Evolutionary conservation across 2,329 filamentous ascomycete genomes (phyloP).

Genomic region (Fusarium zealandicum): DNA sequence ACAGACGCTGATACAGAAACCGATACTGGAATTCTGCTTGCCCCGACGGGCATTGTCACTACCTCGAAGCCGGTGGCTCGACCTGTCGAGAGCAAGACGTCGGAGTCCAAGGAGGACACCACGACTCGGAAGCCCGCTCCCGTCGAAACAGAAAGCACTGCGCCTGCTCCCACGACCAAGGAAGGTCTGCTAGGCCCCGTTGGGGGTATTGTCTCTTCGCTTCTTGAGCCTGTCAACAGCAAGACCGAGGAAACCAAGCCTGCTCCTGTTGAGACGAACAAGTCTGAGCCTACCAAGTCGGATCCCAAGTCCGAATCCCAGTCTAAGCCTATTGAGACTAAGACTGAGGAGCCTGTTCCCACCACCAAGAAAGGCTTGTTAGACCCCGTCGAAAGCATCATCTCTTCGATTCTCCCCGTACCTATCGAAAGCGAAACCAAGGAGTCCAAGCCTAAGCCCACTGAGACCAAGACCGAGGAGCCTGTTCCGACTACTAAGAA

Average conservation of each 20-base stretch:
- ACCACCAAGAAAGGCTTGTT: constrained; percentile 25
- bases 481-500: no score
- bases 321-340: not conserved
- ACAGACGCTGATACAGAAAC: constrained; percentile 19
- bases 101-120: constrained; percentile 10
- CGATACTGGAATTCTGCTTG: constrained; percentile 39
- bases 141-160: constrained; percentile 5
- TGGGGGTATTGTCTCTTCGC: constrained; percentile 15
- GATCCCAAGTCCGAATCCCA: no score
- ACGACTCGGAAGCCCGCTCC: not conserved
- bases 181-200: constrained; percentile 22
- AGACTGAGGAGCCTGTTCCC: not conserved
- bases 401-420: constrained; percentile 25
- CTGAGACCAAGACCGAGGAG: constrained; percentile 15
- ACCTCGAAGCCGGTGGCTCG: constrained; percentile 21
- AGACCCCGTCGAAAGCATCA: constrained; percentile 33
- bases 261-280: not conserved
- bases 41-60: constrained; percentile 38
- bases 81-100: constrained; percentile 16
- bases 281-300: no score
- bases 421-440: constrained; percentile 20
- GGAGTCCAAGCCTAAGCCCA: constrained; percentile 7
- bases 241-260: not conserved
- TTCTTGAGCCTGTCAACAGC: not conserved
- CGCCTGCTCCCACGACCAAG: constrained; percentile 5